Evolutionary conservation across 306 rosid genomes (phyloP).

Genomic region (Crotalaria pallida): DNA sequence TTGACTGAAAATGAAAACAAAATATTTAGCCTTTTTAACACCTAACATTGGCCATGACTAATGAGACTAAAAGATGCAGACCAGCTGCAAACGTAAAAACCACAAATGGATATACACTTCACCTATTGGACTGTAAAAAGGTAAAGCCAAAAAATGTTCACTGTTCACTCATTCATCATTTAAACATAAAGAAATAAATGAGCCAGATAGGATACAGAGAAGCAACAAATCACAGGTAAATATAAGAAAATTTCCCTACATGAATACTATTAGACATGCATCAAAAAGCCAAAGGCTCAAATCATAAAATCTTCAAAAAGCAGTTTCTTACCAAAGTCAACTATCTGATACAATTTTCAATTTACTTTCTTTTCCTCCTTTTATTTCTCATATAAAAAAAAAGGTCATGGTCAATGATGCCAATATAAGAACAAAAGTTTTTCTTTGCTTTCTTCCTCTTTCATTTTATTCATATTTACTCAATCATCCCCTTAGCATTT

Average conservation of each 20-base stretch:
- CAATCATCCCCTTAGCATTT: not conserved
- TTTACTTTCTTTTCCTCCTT: not conserved
- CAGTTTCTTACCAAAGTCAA: not conserved
- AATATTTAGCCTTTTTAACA: not conserved
- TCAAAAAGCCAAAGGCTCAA: not conserved
- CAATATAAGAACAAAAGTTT: not conserved
- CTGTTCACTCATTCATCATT: not conserved
- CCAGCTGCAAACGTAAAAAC: not conserved
- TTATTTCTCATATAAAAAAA: not conserved
- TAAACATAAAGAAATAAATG: not conserved
- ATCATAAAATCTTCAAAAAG: not conserved
- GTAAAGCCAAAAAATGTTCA: not conserved
- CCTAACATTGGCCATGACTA: not conserved
- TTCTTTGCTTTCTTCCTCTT: not conserved
- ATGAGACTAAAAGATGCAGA: not conserved
- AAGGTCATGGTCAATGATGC: not conserved
- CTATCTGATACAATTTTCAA: not conserved
- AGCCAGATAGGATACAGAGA: not conserved
- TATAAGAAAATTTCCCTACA: not conserved
- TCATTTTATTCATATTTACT: not conserved
- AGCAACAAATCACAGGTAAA: not conserved
- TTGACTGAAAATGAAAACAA: constrained; percentile 23
- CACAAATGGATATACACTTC: not conserved
- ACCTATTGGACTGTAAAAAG: not conserved
- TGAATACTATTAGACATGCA: not conserved